These are phyloP conservation scores for Colletotrichum sp. DNA, from an alignment of 2,329 filamentous ascomycete genomes.

Conservation along the genomic window DNA sequence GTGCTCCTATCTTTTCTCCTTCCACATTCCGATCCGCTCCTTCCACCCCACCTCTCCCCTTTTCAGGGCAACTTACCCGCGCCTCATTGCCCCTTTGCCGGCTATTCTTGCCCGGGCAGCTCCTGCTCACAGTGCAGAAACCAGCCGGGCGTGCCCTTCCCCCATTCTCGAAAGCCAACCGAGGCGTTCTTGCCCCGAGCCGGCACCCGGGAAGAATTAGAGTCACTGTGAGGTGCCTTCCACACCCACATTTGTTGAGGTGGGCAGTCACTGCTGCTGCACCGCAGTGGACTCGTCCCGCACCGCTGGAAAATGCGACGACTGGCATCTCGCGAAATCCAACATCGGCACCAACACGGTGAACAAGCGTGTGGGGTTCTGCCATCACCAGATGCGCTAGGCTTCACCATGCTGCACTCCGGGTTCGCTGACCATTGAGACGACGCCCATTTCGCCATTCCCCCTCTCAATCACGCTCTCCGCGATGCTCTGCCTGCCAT, in stretches of 20 bases:
- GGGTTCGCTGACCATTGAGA: constrained; percentile 2
- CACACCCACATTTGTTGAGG: constrained; percentile 2
- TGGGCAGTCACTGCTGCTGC: background rate
- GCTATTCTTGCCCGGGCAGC: constrained; percentile 3
- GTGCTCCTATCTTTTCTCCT: constrained; percentile 13
- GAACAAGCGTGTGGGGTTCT: background rate
- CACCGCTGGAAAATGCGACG: constrained; percentile 5
- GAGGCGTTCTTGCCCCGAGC: constrained; percentile 7
- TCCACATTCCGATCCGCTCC: constrained; percentile 12
- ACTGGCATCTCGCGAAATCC: background rate
- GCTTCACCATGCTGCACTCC: background rate
- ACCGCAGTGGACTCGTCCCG: background rate
- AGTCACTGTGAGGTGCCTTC: background rate
- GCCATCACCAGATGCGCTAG: background rate
- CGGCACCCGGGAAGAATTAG: background rate
- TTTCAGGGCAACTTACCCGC: background rate
- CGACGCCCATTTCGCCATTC: constrained; percentile 5
- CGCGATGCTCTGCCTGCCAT: background rate
- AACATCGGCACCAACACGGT: background rate
- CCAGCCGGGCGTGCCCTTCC: background rate
- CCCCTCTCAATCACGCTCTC: constrained; percentile 7
- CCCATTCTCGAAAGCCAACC: background rate
- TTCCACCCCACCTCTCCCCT: background rate
- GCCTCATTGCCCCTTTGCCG: background rate
- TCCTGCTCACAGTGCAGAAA: background rate